phyloP scores from a whole-genome alignment of 1,284 basidiomycete genomes.

The Sporisorium graminicola region DNA sequence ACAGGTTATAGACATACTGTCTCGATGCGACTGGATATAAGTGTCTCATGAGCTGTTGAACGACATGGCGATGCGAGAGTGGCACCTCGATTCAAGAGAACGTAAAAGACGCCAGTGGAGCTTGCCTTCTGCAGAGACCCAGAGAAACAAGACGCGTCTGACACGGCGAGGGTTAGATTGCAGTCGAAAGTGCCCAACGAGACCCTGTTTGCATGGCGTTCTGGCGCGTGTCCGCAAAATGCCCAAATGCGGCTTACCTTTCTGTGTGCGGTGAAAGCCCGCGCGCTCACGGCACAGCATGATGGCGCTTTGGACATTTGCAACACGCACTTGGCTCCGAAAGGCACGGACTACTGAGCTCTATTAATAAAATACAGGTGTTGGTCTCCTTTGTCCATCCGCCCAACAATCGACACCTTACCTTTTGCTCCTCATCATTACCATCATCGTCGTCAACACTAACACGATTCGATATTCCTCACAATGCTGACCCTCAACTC shows the following conservation, averaged over 20 bases:
- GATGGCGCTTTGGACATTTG: neutral
- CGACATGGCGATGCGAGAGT: too few relatives aligned
- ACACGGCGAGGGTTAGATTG: neutral
- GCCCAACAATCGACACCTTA: neutral
- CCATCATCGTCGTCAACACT: neutral
- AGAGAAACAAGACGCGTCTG: neutral
- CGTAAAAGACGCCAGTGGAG: neutral
- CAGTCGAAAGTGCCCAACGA: neutral
- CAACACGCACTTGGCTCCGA: neutral
- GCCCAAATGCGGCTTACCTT: conserved; percentile 3
- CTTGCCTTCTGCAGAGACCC: neutral
- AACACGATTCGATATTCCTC: neutral
- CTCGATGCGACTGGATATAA: too few relatives aligned
- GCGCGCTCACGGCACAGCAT: neutral
- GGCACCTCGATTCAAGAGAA: too few relatives aligned
- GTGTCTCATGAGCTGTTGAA: neutral
- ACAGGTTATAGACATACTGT: neutral
- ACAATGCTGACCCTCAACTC: conserved; percentile 30
- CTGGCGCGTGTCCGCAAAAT: neutral
- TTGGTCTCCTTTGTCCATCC: conserved; percentile 4
- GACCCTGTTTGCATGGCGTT: neutral
- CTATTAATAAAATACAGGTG: conserved; percentile 15
- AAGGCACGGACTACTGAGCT: conserved; percentile 17
- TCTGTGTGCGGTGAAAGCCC: neutral
- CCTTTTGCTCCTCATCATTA: neutral